A percentile compares a stretch with the other conserved stretches of the same genome.
phyloP scores from a whole-genome alignment of 2,329 filamentous ascomycete genomes.

The Penicillium sp. region DNA sequence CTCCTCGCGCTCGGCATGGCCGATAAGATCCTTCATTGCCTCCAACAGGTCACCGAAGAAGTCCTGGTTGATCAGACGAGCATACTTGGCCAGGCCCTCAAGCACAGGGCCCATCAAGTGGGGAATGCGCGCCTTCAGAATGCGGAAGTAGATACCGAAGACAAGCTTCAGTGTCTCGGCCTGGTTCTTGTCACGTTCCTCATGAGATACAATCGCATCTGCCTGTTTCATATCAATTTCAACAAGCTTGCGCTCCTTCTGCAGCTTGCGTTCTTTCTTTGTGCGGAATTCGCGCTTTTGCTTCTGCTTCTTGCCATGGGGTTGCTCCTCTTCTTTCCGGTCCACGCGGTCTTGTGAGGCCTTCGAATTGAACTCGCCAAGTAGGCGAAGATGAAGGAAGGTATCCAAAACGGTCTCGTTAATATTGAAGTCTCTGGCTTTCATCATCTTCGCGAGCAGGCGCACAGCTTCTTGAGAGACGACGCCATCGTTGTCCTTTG shows the following conservation, averaged over 20 bases:
- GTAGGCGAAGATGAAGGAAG: slow-evolving; percentile 82
- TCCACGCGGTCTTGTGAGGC: slow-evolving; percentile 77
- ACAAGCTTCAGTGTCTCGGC: slow-evolving; percentile 94
- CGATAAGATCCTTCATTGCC: slow-evolving; percentile 87
- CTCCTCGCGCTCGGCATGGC: slow-evolving; percentile 59
- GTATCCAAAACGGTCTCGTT: slow-evolving; percentile 85
- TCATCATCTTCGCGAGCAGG: slow-evolving; percentile 92
- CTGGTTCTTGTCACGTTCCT: slow-evolving; percentile 91
- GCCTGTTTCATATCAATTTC: slow-evolving; percentile 93
- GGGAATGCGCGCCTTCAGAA: slow-evolving; percentile 77
- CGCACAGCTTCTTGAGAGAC: slow-evolving; percentile 83
- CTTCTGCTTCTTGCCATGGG: slow-evolving; percentile 60
- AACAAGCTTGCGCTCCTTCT: slow-evolving; percentile 81
- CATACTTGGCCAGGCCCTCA: slow-evolving; percentile 89
- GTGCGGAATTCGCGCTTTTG: slow-evolving; percentile 81
- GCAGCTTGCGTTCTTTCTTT: slow-evolving; percentile 77
- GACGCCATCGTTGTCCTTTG: slow-evolving; percentile 83
- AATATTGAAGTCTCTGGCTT: slow-evolving; percentile 74
- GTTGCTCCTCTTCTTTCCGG: slow-evolving; percentile 47
- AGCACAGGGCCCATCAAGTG: slow-evolving; percentile 95
- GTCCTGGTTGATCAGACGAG: slow-evolving; percentile 96
- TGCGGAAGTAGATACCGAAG: slow-evolving; percentile 91
- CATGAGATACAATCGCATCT: slow-evolving; percentile 84
- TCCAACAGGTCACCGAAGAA: slow-evolving; percentile 97
- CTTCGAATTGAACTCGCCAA: slow-evolving; percentile 83